Evolutionary conservation across 805 yeast genomes (phyloP).

Genomic region (Pichia cabralensis): DNA sequence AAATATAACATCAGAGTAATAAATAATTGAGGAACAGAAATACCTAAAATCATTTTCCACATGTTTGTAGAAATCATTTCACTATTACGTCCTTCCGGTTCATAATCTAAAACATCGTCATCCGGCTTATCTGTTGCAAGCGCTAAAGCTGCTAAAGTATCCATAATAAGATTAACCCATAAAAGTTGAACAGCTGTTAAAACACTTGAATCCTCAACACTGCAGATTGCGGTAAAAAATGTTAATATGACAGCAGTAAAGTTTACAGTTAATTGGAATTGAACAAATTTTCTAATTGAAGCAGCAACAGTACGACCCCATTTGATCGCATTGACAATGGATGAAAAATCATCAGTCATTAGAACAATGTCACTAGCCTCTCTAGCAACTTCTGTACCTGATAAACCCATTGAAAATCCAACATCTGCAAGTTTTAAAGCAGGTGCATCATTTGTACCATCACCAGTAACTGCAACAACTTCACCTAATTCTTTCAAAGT

Average conservation of each 20-base stretch:
- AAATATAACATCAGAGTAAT: constrained; percentile 79
- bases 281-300: constrained; percentile 90
- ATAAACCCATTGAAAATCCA: constrained; percentile 97
- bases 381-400: constrained; percentile 98
- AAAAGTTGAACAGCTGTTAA: constrained; percentile 93
- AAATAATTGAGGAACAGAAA: constrained; percentile 64
- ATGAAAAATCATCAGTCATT: constrained; percentile 90
- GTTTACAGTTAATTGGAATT: constrained; percentile 93
- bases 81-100: constrained; percentile 73
- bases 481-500: constrained; percentile 73
- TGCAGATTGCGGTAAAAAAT: constrained; percentile 86
- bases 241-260: constrained; percentile 93
- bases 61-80: constrained; percentile 82
- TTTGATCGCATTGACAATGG: constrained; percentile 91
- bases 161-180: constrained; percentile 98
- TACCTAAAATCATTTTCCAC: constrained; percentile 98
- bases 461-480: constrained; percentile 98
- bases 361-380: constrained; percentile 98
- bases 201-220: constrained; percentile 71
- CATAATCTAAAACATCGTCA: constrained; percentile 62
- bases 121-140: constrained; percentile 97
- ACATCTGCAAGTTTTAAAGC: constrained; percentile 95
- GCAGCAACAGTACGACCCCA: constrained; percentile 98
- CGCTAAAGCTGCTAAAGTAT: constrained; percentile 94
- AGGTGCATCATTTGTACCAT: constrained; percentile 98